Evolutionary conservation across 345 rosid species (phyloP).

Genomic region (Dipteronia sinensis): DNA sequence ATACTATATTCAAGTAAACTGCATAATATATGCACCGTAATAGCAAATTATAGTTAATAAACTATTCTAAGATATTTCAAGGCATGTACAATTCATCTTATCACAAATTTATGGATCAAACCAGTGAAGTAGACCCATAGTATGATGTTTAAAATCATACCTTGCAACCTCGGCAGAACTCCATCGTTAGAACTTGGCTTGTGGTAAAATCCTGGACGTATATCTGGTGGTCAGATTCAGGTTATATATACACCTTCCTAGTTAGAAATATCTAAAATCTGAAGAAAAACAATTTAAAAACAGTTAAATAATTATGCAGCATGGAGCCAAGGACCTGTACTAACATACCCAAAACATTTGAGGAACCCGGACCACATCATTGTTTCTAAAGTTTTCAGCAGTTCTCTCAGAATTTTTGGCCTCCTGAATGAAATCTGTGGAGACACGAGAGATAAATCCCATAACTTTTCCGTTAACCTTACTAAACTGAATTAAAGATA

Average conservation of each 20-base stretch:
- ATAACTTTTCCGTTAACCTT: background rate
- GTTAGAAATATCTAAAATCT: background rate
- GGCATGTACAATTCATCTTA: slow-evolving; percentile 4
- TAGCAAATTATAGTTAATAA: background rate
- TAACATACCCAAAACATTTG: slow-evolving; percentile 65
- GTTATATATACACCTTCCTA: background rate
- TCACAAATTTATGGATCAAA: background rate
- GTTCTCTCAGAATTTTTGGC: slow-evolving; percentile 76
- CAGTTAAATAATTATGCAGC: background rate
- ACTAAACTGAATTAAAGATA: slow-evolving; percentile 3
- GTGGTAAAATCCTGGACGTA: slow-evolving; percentile 70
- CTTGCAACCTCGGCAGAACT: slow-evolving; percentile 77
- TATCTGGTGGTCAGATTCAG: slow-evolving; percentile 12
- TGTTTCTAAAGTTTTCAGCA: slow-evolving; percentile 62
- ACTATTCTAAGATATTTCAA: slow-evolving; percentile 1
- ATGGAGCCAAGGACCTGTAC: background rate
- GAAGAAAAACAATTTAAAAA: background rate
- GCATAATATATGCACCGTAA: background rate
- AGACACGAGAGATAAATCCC: background rate
- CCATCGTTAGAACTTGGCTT: slow-evolving; percentile 76
- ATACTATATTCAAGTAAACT: slow-evolving; percentile 17
- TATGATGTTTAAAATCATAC: slow-evolving; percentile 37
- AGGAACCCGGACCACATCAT: slow-evolving; percentile 61
- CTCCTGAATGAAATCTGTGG: slow-evolving; percentile 84
- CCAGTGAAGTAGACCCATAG: background rate